Evolutionary conservation across 1,284 basidiomycete species (phyloP).

Genomic region (Cutaneotrichosporon cutaneum): DNA sequence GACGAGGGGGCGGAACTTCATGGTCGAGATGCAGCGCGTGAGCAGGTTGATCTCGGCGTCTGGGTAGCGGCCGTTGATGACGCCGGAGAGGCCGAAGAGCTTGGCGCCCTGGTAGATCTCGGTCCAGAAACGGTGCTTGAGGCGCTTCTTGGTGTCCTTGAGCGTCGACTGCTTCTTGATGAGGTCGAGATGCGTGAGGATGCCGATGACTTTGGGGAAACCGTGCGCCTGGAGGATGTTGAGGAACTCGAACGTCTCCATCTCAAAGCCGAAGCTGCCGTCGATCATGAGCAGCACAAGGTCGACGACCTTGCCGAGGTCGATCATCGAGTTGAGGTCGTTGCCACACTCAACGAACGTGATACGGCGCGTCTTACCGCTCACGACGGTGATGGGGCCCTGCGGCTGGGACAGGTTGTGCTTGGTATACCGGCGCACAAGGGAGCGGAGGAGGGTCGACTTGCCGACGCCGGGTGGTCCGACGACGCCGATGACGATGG

Average conservation of each 20-base stretch:
- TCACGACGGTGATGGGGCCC: constrained; percentile 95
- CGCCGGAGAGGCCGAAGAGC: constrained; percentile 95
- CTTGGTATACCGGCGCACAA: constrained; percentile 91
- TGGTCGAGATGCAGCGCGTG: constrained; percentile 91
- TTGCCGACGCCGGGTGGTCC: constrained; percentile 98
- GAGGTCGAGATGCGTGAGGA: constrained; percentile 94
- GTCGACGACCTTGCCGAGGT: constrained; percentile 95
- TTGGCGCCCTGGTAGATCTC: constrained; percentile 99
- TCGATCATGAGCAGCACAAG: constrained; percentile 96
- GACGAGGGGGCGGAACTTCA: constrained; percentile 97
- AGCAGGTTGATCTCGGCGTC: constrained; percentile 96
- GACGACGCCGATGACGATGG: constrained; percentile 93
- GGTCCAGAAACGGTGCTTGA: constrained; percentile 99
- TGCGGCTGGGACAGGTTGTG: constrained; percentile 86
- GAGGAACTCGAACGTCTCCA: constrained; percentile 99
- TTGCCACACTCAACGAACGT: constrained; percentile 98
- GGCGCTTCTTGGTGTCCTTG: constrained; percentile 85
- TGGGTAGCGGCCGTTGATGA: constrained; percentile 96
- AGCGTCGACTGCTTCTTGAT: constrained; percentile 89
- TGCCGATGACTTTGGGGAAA: constrained; percentile 96
- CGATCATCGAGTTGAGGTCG: constrained; percentile 96
- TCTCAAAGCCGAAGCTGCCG: constrained; percentile 96
- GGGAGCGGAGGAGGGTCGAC: constrained; percentile 86
- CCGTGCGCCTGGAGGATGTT: constrained; percentile 96
- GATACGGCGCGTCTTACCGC: constrained; percentile 81